phyloP scores from a whole-genome alignment of 106 monocot species.

The Agapanthus africanus region DNA sequence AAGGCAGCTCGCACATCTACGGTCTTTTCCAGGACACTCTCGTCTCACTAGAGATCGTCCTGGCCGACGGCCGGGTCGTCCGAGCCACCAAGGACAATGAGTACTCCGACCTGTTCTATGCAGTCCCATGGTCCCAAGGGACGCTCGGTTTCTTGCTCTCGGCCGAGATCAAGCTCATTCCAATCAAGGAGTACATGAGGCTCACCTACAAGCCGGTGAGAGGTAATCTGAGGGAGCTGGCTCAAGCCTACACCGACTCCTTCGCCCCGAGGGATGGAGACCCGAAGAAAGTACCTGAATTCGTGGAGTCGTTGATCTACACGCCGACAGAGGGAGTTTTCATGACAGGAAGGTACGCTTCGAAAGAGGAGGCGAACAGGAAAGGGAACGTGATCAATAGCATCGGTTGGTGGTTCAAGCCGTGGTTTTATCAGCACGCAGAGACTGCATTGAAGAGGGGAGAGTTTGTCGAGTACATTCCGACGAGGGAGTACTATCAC shows the following conservation, averaged over 20 bases:
- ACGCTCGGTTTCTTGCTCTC: conserved; percentile 39
- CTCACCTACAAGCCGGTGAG: conserved; percentile 31
- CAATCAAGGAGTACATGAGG: conserved; percentile 48
- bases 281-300: conserved; percentile 33
- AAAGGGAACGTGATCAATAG: conserved; percentile 40
- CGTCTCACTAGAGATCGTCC: conserved; percentile 42
- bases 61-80: conserved; percentile 47
- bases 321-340: conserved; percentile 27
- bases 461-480: conserved; percentile 49
- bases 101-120: conserved; percentile 54
- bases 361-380: conserved; percentile 40
- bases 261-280: conserved; percentile 56
- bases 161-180: conserved; percentile 47
- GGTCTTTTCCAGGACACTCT: conserved; percentile 56
- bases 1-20: conserved; percentile 52
- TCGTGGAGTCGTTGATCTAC: conserved; percentile 41
- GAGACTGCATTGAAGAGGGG: conserved; percentile 36
- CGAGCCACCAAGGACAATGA: conserved; percentile 58
- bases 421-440: conserved; percentile 56
- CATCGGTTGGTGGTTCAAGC: conserved; percentile 54
- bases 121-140: conserved; percentile 48
- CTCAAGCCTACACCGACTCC: conserved; percentile 49
- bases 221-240: conserved; percentile 34
- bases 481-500: conserved; percentile 55
- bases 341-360: conserved; percentile 48